Evolutionary conservation across 176 grass and related monocot genomes (phyloP).

Genomic region (Metroxylon sagu): DNA sequence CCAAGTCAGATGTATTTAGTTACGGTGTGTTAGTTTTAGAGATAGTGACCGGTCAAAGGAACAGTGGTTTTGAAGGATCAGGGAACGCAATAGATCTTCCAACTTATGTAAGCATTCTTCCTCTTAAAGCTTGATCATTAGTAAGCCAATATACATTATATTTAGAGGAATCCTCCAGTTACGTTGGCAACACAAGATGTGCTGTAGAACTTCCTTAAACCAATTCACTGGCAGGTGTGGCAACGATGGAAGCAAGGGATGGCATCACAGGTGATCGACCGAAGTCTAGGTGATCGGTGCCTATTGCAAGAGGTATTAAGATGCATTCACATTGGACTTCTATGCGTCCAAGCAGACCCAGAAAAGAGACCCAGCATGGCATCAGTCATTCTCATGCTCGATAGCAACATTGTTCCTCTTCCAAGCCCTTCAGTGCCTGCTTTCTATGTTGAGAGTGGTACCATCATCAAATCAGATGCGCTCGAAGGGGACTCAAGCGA

Average conservation of each 20-base stretch:
- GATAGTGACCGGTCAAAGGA: constrained; percentile 49
- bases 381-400: constrained; percentile 38
- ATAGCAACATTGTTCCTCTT: constrained; percentile 28
- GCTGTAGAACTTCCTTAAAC: background rate
- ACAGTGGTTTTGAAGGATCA: constrained; percentile 39
- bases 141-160: background rate
- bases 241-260: constrained; percentile 16
- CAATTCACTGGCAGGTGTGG: constrained; percentile 13
- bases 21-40: constrained; percentile 46
- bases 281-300: background rate
- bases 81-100: constrained; percentile 39
- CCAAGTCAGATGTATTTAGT: constrained; percentile 49
- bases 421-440: constrained; percentile 21
- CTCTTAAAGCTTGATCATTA: background rate
- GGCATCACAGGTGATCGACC: constrained; percentile 11
- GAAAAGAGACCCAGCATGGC: constrained; percentile 29
- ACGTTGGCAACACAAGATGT: background rate
- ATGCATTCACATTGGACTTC: constrained; percentile 34
- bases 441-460: background rate
- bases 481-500: too few relatives aligned
- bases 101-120: constrained; percentile 29
- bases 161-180: too few relatives aligned
- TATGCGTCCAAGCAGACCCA: constrained; percentile 39
- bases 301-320: constrained; percentile 22
- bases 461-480: background rate